Percentiles rank a stretch among this genome's conserved stretches.
Conservation (phyloP, 2,329 filamentous ascomycete species). For the Myriosclerotinia curreyana region DNA sequence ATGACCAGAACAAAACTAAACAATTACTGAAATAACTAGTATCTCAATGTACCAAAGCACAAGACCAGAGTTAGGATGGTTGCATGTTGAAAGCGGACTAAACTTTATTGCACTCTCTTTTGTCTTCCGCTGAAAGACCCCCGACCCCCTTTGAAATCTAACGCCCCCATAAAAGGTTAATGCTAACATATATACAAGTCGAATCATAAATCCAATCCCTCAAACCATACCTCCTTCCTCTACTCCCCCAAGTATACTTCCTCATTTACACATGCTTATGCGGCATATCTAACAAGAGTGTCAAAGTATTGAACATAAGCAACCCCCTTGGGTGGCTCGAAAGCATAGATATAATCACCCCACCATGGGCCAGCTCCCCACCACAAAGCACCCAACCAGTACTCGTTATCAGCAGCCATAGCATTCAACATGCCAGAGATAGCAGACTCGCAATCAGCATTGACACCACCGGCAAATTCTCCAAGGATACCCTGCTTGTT, state of each 20-base stretch:
- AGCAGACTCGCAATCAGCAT: conserved; percentile 49
- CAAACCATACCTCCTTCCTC: not conserved
- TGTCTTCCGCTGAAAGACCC: not conserved
- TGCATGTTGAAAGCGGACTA: not conserved
- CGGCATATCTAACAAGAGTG: conserved; percentile 12
- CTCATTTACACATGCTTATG: not conserved
- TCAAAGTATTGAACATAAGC: conserved; percentile 34
- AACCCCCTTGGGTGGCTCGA: conserved; percentile 48
- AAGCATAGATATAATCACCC: conserved; percentile 47
- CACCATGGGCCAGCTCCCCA: conserved; percentile 56
- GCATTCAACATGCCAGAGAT: conserved; percentile 50
- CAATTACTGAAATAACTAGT: not conserved
- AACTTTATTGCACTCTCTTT: not conserved
- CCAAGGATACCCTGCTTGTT: conserved; percentile 52
- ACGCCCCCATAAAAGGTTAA: not conserved
- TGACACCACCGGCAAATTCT: conserved; percentile 53
- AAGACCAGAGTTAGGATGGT: not conserved
- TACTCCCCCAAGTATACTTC: not conserved
- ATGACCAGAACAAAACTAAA: not conserved
- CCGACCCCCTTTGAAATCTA: not conserved
- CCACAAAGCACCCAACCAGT: conserved; percentile 52
- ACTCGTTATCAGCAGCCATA: conserved; percentile 48
- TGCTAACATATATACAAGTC: conserved; percentile 18
- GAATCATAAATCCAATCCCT: conserved; percentile 13
- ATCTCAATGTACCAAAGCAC: not conserved